A percentile compares a stretch with the other conserved stretches of the same genome.
Evolutionary conservation across 2,329 filamentous ascomycete genomes (phyloP).

Genomic region (Daldinia eschscholtzii): DNA sequence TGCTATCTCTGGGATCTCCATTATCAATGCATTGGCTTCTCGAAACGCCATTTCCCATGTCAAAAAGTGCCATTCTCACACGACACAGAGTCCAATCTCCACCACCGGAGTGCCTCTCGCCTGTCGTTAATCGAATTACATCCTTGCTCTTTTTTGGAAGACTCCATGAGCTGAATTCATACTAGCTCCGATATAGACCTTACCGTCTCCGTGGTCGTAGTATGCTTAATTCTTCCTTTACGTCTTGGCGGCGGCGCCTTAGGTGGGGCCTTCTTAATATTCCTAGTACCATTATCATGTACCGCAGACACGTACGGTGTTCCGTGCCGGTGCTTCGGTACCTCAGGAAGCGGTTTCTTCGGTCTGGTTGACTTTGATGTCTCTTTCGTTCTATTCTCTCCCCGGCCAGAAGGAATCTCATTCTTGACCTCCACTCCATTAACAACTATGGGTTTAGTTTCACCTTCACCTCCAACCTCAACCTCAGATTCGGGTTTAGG

Average conservation of each 20-base stretch:
- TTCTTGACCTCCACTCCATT: conserved; percentile 20
- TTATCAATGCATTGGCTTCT: conserved; percentile 26
- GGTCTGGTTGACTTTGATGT: conserved; percentile 49
- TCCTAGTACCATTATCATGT: conserved; percentile 32
- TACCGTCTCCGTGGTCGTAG: conserved; percentile 40
- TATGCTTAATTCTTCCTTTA: conserved; percentile 57
- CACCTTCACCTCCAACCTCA: neutral
- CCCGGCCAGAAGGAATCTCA: conserved; percentile 18
- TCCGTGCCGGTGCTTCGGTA: conserved; percentile 70
- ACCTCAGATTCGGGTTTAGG: conserved; percentile 42
- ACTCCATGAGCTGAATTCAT: conserved; percentile 11
- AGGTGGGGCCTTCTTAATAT: conserved; percentile 52
- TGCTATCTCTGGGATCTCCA: conserved; percentile 36
- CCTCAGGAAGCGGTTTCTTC: conserved; percentile 65
- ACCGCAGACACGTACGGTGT: conserved; percentile 54
- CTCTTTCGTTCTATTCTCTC: conserved; percentile 29
- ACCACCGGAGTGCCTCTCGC: conserved; percentile 9
- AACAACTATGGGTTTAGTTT: conserved; percentile 19
- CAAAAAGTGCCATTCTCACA: conserved; percentile 28
- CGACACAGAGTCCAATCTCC: conserved; percentile 22
- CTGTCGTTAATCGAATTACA: conserved; percentile 27
- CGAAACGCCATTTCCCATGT: conserved; percentile 27
- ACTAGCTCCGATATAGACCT: conserved; percentile 41
- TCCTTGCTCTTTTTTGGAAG: conserved; percentile 4
- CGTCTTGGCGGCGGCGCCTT: conserved; percentile 58